Evolutionary conservation across 805 yeast genomes (phyloP).

Genomic region (Lachancea dasiensis): DNA sequence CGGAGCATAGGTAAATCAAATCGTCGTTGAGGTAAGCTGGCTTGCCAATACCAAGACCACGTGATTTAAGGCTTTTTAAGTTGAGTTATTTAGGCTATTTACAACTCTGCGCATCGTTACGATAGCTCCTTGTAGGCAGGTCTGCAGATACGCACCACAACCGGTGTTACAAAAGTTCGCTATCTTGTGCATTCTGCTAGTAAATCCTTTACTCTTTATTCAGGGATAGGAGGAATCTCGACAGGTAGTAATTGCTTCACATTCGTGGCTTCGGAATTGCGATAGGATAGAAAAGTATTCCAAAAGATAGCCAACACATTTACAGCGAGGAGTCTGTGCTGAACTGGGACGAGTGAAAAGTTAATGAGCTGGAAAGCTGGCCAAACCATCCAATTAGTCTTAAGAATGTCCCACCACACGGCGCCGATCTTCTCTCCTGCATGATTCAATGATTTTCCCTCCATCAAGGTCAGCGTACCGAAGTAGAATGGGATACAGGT

Average conservation of each 20-base stretch:
- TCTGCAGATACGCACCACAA: too few species aligned
- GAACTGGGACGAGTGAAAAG: constrained; percentile 69
- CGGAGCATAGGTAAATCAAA: too few species aligned
- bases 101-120: too few species aligned
- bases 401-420: constrained; percentile 62
- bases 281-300: constrained; percentile 71
- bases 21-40: too few species aligned
- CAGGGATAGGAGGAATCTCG: constrained; percentile 37
- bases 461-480: constrained; percentile 60
- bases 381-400: constrained; percentile 84
- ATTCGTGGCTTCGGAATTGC: constrained; percentile 39
- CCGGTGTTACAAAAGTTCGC: too few species aligned
- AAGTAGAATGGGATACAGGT: constrained; percentile 68
- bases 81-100: too few species aligned
- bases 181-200: too few species aligned
- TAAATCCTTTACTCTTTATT: constrained; percentile 21
- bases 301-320: constrained; percentile 71
- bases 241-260: constrained; percentile 25
- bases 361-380: constrained; percentile 79
- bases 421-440: constrained; percentile 40
- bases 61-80: too few species aligned
- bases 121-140: too few species aligned
- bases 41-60: too few species aligned
- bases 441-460: constrained; percentile 40
- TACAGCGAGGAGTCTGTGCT: constrained; percentile 60